Base-by-base conservation (phyloP, 192 early-diverging fungal genomes). In the Helicostylum pulchrum region DNA sequence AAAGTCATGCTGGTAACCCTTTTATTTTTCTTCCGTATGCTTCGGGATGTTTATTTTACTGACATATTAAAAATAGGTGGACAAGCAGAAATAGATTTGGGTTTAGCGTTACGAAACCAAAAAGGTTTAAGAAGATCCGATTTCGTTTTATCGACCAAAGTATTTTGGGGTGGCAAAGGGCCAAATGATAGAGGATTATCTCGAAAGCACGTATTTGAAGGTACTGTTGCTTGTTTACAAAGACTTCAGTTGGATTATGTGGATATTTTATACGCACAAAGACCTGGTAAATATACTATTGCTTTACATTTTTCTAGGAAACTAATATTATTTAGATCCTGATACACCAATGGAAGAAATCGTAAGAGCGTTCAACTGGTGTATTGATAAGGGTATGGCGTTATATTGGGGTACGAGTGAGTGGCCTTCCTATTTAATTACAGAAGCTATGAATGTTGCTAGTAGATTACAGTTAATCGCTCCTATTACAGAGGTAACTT, bases 321-420 rank as follows among this genome's bases (percentile, higher is more conserved):
- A 14, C 26, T 26, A 2, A 26, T 26, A 26, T 26, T 26, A 7
- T 12, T 67, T 64, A 53, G 70, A 73, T 54, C 70, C 53, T 8
- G 77, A 74, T 65, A 70, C 77, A 34, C 91, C 91, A n/a, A 94
- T 91, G 88, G 87, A 91, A 62, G 91, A 94, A 72, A 83, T 84
- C 45, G 91, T 94, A 10, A 86, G 91, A 2, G 92, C 89, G 4
- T 94, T 94, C 69, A 91, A 92, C 68, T 80, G 78, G 74, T 79
- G 88, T 15, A 91, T 94, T 64, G 86, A 93, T 44, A 81, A 85
- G 62, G 91, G 91, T 36, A 81, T 80, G 80, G 87, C 88, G 9
- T 84, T 93, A 20, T 92, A 94, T 74, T 94, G 91, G 90, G 89
- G 91, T 31, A 90, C 90, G 2, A 82, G 80, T 31, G 92, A 94